Evolutionary conservation across 2,329 filamentous ascomycete genomes (phyloP).

Genomic region (Capronia coronata): DNA sequence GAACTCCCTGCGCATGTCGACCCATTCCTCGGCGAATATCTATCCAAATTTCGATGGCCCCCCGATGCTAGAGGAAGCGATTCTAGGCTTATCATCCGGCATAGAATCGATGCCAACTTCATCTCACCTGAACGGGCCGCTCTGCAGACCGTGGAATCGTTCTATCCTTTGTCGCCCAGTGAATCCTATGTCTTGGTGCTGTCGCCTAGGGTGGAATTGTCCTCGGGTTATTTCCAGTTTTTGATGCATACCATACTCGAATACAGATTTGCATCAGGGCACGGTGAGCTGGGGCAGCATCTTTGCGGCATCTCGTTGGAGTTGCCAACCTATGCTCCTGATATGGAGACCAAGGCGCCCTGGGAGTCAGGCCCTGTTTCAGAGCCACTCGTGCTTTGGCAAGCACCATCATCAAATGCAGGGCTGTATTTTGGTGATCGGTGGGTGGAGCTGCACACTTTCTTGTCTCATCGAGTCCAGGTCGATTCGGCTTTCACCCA

Average conservation of each 20-base stretch:
- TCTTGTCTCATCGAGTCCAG: conserved; percentile 59
- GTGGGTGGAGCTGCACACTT: conserved; percentile 80
- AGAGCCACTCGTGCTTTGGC: conserved; percentile 67
- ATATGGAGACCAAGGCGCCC: conserved; percentile 54
- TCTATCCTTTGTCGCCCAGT: conserved; percentile 64
- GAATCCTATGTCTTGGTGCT: conserved; percentile 75
- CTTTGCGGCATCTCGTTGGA: conserved; percentile 77
- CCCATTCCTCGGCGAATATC: conserved; percentile 53
- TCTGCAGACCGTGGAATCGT: conserved; percentile 73
- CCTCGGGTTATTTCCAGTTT: conserved; percentile 77
- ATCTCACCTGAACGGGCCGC: conserved; percentile 64
- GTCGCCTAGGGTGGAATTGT: conserved; percentile 72
- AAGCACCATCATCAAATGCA: conserved; percentile 75
- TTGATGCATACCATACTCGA: conserved; percentile 71
- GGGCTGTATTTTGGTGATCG: conserved; percentile 75
- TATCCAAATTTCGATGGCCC: conserved; percentile 64
- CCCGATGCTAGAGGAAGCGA: conserved; percentile 43
- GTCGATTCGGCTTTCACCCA: conserved; percentile 22
- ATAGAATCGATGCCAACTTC: conserved; percentile 58
- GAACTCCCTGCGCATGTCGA: conserved; percentile 72
- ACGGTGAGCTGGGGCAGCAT: conserved; percentile 42
- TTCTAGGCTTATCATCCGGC: conserved; percentile 60
- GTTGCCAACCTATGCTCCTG: conserved; percentile 53
- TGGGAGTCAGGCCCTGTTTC: conserved; percentile 35
- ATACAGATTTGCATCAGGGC: conserved; percentile 61